Base-by-base conservation (phyloP, 2,329 filamentous ascomycete species). In the Colletotrichum karsti region DNA sequence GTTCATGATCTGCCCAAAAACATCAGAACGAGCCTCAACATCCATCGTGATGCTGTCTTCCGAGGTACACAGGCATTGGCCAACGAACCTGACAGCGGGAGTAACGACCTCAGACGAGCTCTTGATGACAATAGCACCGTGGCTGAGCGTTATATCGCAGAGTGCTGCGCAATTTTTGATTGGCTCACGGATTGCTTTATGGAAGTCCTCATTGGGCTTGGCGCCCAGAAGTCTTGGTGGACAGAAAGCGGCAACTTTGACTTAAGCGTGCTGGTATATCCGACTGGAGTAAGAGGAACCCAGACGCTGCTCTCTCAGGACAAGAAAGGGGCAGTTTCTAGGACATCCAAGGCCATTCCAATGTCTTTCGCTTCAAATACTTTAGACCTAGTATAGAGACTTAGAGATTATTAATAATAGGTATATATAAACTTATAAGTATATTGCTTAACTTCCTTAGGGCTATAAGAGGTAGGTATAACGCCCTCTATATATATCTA, bases 381-480 rank as follows among this genome's bases (percentile, higher is more conserved):
- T 2, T n/a, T 54, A 1, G 15, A 15, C 2, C n/a, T 39, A 2
- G 15, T 26, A 1, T 6, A 7, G 0, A 5, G 24, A 7, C 12
- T 54, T 33, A 7, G 2, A n/a, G n/a, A n/a, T n/a, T n/a, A n/a
- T n/a, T n/a, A n/a, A n/a, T n/a, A n/a, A n/a, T n/a, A n/a, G n/a
- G n/a, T n/a, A n/a, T n/a, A n/a, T n/a, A n/a, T n/a, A n/a, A n/a
- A n/a, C n/a, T n/a, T n/a, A n/a, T n/a, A n/a, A n/a, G n/a, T n/a
- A n/a, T n/a, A n/a, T n/a, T n/a, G n/a, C n/a, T n/a, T n/a, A n/a
- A n/a, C n/a, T n/a, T n/a, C n/a, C n/a, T n/a, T n/a, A n/a, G n/a
- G n/a, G n/a, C n/a, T n/a, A n/a, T n/a, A n/a, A n/a, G n/a, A n/a
- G n/a, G n/a, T n/a, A n/a, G n/a, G n/a, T n/a, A n/a, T n/a, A n/a